Conservation (phyloP, 306 rosid species). For the Prunus padus region DNA sequence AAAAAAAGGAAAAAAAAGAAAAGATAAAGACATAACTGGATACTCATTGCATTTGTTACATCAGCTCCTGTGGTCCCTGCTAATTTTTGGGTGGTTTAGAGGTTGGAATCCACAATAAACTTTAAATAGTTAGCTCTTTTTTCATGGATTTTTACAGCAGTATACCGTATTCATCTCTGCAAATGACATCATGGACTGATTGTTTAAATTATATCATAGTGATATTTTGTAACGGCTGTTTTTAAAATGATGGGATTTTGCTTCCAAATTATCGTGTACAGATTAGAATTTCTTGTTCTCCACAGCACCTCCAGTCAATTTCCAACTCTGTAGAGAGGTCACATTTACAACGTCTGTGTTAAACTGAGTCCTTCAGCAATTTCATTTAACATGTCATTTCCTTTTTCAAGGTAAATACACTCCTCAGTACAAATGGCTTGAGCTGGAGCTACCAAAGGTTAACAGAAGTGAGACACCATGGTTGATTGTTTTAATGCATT, state of each 20-base stretch:
- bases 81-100: background rate
- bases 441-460: constrained; percentile 47
- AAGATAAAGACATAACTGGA: background rate
- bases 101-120: background rate
- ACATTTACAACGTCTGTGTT: background rate
- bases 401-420: constrained; percentile 46
- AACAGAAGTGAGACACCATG: constrained; percentile 56
- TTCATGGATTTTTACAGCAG: background rate
- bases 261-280: background rate
- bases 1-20: too few relatives aligned
- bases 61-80: background rate
- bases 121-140: background rate
- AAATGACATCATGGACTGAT: too few relatives aligned
- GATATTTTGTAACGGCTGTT: too few relatives aligned
- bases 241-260: background rate
- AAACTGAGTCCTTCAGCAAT: background rate
- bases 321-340: background rate
- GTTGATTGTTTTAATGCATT: constrained; percentile 55
- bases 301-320: too few relatives aligned
- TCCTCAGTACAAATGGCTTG: constrained; percentile 49
- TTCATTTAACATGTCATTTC: background rate
- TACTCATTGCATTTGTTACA: background rate
- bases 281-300: too few relatives aligned
- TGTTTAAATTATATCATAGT: too few relatives aligned
- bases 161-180: background rate